Evolutionary conservation across 2,329 filamentous ascomycete genomes (phyloP).

Genomic region (Colletotrichum sp.): DNA sequence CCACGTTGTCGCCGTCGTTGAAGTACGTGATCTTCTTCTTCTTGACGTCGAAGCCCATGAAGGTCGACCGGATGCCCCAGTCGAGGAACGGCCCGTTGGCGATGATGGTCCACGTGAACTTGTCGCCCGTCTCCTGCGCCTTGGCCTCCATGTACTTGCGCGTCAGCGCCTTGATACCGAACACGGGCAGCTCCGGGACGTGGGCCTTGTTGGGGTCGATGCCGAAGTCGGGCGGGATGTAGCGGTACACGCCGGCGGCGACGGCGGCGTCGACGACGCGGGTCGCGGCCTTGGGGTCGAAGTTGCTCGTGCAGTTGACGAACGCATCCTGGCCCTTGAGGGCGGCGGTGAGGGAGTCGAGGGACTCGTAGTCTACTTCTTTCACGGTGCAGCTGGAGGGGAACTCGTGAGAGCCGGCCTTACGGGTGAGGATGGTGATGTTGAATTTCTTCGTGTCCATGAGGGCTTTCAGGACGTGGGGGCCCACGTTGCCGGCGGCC

Average conservation of each 20-base stretch:
- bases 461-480: slow-evolving; percentile 32
- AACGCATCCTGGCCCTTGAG: slow-evolving; percentile 63
- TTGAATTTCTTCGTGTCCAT: slow-evolving; percentile 37
- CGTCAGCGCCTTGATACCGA: slow-evolving; percentile 19
- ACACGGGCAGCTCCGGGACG: slow-evolving; percentile 20
- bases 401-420: slow-evolving; percentile 38
- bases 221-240: slow-evolving; percentile 65
- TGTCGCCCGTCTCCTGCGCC: slow-evolving; percentile 22
- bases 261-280: slow-evolving; percentile 58
- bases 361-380: slow-evolving; percentile 51
- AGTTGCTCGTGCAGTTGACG: slow-evolving; percentile 36
- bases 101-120: slow-evolving; percentile 32
- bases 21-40: slow-evolving; percentile 23
- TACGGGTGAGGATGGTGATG: slow-evolving; percentile 59
- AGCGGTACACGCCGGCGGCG: slow-evolving; percentile 63
- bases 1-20: slow-evolving; percentile 28
- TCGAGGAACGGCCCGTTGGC: slow-evolving; percentile 33
- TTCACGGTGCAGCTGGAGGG: slow-evolving; percentile 44
- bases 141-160: slow-evolving; percentile 23
- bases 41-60: slow-evolving; percentile 26
- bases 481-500: slow-evolving; percentile 38
- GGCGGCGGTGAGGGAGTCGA: slow-evolving; percentile 51
- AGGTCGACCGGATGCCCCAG: slow-evolving; percentile 25
- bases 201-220: slow-evolving; percentile 32
- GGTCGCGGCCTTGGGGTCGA: slow-evolving; percentile 47